These are phyloP conservation scores for Calendula officinalis DNA, from an alignment of 129 eudicot genomes.

Conservation along the genomic window DNA sequence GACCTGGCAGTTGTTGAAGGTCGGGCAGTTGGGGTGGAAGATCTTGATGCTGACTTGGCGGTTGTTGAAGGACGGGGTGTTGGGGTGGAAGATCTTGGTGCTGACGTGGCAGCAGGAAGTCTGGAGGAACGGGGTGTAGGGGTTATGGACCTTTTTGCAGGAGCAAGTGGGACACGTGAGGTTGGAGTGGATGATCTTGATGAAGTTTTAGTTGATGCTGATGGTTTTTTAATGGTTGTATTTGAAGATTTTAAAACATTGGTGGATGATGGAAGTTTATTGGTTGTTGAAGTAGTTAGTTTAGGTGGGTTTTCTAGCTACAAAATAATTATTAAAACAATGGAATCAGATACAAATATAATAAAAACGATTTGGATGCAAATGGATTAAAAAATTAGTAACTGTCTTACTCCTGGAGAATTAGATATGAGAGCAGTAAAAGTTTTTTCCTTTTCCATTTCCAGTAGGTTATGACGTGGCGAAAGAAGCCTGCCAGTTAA, in stretches of 20 bases:
- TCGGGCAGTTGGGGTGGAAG: constrained; percentile 49
- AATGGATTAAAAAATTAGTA: constrained; percentile 1
- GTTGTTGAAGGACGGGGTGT: constrained; percentile 36
- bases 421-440: constrained; percentile 21
- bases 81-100: constrained; percentile 58
- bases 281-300: constrained; percentile 33
- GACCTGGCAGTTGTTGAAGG: constrained; percentile 41
- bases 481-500: constrained; percentile 73
- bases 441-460: constrained; percentile 30
- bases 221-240: constrained; percentile 45
- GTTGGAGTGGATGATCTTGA: constrained; percentile 69
- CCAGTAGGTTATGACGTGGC: constrained; percentile 49
- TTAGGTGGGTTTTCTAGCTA: constrained; percentile 43
- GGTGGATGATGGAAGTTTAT: constrained; percentile 37
- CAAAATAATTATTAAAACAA: constrained; percentile 16
- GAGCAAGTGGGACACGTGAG: constrained; percentile 41
- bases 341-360: constrained; percentile 1
- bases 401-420: constrained; percentile 41
- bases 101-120: constrained; percentile 29
- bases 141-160: constrained; percentile 29
- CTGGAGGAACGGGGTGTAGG: constrained; percentile 3
- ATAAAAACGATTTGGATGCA: not conserved
- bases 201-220: constrained; percentile 42
- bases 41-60: constrained; percentile 49
- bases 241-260: constrained; percentile 38